phyloP scores from a whole-genome alignment of 352 stramenopile genomes.

The Globisporangium barbulae region DNA sequence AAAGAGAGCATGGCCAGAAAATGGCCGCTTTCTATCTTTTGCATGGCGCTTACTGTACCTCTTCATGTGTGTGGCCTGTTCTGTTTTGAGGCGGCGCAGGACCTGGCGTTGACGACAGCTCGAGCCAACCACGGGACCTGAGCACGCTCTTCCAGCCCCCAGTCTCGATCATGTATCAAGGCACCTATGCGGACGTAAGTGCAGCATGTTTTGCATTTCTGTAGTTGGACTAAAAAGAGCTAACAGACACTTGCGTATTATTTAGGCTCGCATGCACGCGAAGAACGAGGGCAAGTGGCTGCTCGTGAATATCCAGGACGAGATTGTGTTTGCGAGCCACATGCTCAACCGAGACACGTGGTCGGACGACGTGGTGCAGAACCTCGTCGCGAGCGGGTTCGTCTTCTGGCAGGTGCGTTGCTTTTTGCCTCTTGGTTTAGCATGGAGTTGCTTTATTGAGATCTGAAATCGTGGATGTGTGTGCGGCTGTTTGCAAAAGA shows the following conservation, averaged over 20 bases:
- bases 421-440: not conserved
- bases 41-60: not conserved
- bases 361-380: slow-evolving; percentile 93
- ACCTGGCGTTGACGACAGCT: slow-evolving; percentile 13
- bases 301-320: slow-evolving; percentile 93
- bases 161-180: slow-evolving; percentile 73
- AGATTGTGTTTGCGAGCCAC: slow-evolving; percentile 94
- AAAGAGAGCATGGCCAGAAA: not conserved
- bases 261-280: slow-evolving; percentile 64
- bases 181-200: slow-evolving; percentile 69
- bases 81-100: slow-evolving; percentile 7
- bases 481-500: slow-evolving; percentile 26
- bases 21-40: not conserved
- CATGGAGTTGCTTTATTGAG: not conserved
- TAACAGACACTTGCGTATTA: not conserved
- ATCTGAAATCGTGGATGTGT: too few species aligned
- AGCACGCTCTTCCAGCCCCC: slow-evolving; percentile 74
- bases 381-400: slow-evolving; percentile 92
- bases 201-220: not conserved
- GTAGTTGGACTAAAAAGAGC: not conserved
- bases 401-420: slow-evolving; percentile 92
- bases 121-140: slow-evolving; percentile 43
- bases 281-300: slow-evolving; percentile 91
- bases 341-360: slow-evolving; percentile 96
- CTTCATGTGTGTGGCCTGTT: not conserved